Evolutionary conservation across 768 basidiomycete genomes (phyloP).

Genomic region (Scleroderma citrinum): DNA sequence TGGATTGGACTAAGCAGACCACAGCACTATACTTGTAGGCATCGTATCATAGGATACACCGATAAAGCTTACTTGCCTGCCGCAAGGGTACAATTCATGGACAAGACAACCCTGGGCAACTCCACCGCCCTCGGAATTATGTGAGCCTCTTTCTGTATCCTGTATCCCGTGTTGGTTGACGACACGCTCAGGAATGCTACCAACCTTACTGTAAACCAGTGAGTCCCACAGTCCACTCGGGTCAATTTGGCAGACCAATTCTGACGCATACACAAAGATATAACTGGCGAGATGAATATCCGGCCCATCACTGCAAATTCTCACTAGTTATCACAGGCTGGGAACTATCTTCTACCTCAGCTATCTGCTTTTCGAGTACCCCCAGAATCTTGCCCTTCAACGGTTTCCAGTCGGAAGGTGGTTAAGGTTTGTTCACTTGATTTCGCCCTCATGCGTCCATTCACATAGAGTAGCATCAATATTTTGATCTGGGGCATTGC

Average conservation of each 20-base stretch:
- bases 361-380: constrained; percentile 67
- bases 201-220: constrained; percentile 63
- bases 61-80: background rate
- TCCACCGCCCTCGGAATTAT: constrained; percentile 65
- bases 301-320: background rate
- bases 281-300: constrained; percentile 44
- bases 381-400: constrained; percentile 67
- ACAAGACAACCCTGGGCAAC: constrained; percentile 65
- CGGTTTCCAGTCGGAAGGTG: constrained; percentile 73
- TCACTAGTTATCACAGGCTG: constrained; percentile 39
- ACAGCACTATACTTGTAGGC: constrained; percentile 52
- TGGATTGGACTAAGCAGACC: background rate
- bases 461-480: constrained; percentile 40
- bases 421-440: constrained; percentile 54
- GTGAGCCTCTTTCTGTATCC: constrained; percentile 29
- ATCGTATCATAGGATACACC: background rate
- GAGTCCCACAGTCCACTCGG: constrained; percentile 11
- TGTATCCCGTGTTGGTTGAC: background rate
- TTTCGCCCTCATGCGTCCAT: background rate
- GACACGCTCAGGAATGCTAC: constrained; percentile 42
- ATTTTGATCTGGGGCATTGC: constrained; percentile 63
- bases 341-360: constrained; percentile 72
- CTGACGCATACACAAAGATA: constrained; percentile 36
- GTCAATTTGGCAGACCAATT: background rate
- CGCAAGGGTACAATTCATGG: constrained; percentile 73